These are phyloP conservation scores for Botrytis elliptica DNA, from an alignment of 2,329 filamentous ascomycete genomes.

Conservation along the genomic window DNA sequence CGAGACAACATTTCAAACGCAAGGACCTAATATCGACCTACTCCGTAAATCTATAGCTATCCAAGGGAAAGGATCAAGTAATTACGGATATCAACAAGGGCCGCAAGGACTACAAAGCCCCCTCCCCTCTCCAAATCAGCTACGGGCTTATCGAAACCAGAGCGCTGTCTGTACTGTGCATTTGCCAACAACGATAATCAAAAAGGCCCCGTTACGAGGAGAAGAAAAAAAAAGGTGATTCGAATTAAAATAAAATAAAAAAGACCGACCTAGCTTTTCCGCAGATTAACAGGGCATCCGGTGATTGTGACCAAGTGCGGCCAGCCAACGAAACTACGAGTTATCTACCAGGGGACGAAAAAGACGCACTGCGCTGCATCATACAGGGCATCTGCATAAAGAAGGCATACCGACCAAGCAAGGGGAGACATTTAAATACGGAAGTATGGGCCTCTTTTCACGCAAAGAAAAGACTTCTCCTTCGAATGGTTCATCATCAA, in stretches of 20 bases:
- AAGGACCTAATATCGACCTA: slow-evolving; percentile 15
- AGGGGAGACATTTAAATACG: slow-evolving; percentile 7
- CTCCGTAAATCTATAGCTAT: slow-evolving; percentile 1
- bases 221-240: neutral
- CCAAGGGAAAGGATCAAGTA: slow-evolving; percentile 11
- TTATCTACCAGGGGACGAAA: slow-evolving; percentile 9
- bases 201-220: neutral
- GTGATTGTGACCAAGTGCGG: slow-evolving; percentile 8
- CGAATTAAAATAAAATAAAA: neutral
- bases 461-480: slow-evolving; percentile 35
- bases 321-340: neutral
- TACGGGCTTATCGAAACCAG: slow-evolving; percentile 18
- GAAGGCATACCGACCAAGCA: slow-evolving; percentile 7
- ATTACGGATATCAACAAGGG: neutral
- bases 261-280: slow-evolving; percentile 2
- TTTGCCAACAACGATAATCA: slow-evolving; percentile 16
- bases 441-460: slow-evolving; percentile 38
- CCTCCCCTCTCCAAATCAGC: neutral
- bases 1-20: slow-evolving; percentile 5
- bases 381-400: slow-evolving; percentile 19
- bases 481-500: slow-evolving; percentile 27
- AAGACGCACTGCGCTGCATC: slow-evolving; percentile 7
- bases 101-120: slow-evolving; percentile 19
- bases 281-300: slow-evolving; percentile 8
- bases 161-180: slow-evolving; percentile 7